These are phyloP conservation scores for Colletotrichum liaoningense DNA, from an alignment of 2,329 filamentous ascomycete species.

Conservation along the genomic window DNA sequence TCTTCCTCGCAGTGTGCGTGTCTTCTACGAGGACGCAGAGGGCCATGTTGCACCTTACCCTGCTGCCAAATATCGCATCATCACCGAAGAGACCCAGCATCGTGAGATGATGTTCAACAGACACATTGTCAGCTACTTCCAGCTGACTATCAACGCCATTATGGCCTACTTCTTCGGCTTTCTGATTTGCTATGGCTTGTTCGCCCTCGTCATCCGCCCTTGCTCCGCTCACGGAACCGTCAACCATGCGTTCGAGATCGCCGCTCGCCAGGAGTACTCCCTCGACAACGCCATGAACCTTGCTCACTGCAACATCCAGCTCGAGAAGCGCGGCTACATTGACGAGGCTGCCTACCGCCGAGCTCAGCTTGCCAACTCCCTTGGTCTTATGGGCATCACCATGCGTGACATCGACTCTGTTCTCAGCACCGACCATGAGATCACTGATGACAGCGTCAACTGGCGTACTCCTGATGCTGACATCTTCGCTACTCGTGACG, in stretches of 20 bases:
- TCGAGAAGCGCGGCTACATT: constrained; percentile 10
- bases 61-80: not conserved
- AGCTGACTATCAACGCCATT: not conserved
- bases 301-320: constrained; percentile 10
- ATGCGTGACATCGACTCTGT: constrained; percentile 9
- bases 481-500: constrained; percentile 25
- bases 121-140: not conserved
- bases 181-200: not conserved
- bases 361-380: not conserved
- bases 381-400: not conserved
- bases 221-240: constrained; percentile 1
- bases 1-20: not conserved
- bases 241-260: not conserved
- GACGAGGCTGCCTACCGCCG: constrained; percentile 11
- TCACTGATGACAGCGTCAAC: constrained; percentile 10
- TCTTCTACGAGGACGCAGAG: not conserved
- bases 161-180: not conserved
- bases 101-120: not conserved
- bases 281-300: constrained; percentile 14
- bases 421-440: constrained; percentile 19
- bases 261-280: constrained; percentile 10
- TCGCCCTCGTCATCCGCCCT: not conserved
- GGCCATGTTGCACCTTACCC: not conserved
- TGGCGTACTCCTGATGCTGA: constrained; percentile 7
- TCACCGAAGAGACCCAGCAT: not conserved